Evolutionary conservation across 2,329 filamentous ascomycete species (phyloP), one percentile per base, ranked within the genome.

Genomic region (Apiospora phragmitis): DNA sequence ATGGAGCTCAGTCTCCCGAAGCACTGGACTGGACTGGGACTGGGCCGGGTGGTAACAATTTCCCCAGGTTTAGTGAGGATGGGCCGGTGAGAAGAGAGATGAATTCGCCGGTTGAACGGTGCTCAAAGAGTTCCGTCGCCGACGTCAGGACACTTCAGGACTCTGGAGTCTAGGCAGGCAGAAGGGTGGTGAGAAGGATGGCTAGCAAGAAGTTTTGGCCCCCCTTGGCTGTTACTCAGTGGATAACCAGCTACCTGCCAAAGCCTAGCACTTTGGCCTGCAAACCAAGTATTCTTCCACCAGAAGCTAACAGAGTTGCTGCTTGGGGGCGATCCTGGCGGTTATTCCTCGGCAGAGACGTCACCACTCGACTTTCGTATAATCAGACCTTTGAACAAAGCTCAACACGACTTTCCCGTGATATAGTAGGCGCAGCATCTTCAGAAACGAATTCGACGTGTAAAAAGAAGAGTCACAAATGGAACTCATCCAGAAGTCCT

Each of bases 41-140:
- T 67, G 65, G 65, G 38, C 65, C 65, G 38, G 65, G 65, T 67
- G 42, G 65, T 67, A 45, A 67, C n/a, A 67, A 67, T 43, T 67
- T 67, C 65, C 45, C 45, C 42, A 67, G 65, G 65, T 32, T 47
- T 45, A 47, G 65, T 47, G 65, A 67, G 65, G 45, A 49, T 49
- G 43, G 67, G 42, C 65, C 67, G 67, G 67, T 55, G 43, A 42
- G 67, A 51, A 51, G 67, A 55, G 67, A n/a, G n/a, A 51, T 49
- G 67, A 47, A 47, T 45, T 67, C 65, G 67, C 67, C 67, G 67
- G 67, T 68, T 49, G 45, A 62, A 68, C 67, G 67, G 67, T 68
- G 67, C 26, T 68, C 67, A 38, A 55, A 68, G 67, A 68, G 67
- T 68, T 67, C 67, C 67, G 67, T 68, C 45, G 67, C 67, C 67